A percentile compares a stretch with the other conserved stretches of the same genome.
phyloP scores from a whole-genome alignment of 768 basidiomycete species.

The Suillus hirtellus region DNA sequence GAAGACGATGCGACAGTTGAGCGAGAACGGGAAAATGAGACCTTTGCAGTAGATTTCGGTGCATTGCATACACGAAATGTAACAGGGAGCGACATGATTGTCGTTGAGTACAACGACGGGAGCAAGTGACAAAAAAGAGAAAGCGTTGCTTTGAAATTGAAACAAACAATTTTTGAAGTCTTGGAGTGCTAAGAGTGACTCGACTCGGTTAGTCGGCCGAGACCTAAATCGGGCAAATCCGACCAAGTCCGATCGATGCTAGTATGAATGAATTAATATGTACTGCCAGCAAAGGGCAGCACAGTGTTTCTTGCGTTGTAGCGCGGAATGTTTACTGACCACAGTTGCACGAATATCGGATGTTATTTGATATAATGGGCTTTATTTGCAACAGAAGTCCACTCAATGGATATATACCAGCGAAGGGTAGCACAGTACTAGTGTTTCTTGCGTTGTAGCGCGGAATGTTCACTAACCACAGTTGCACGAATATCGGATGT shows the following conservation, averaged over 20 bases:
- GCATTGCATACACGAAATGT: conserved; percentile 45
- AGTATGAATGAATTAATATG: too few relatives aligned
- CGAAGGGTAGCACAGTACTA: too few relatives aligned
- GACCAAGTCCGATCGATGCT: conserved; percentile 10
- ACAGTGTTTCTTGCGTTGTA: too few relatives aligned
- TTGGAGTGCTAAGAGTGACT: conserved; percentile 20
- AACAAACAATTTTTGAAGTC: conserved; percentile 7
- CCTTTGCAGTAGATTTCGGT: conserved; percentile 32
- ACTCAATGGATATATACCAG: too few relatives aligned
- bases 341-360: too few relatives aligned
- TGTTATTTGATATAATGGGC: too few relatives aligned
- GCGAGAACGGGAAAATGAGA: conserved; percentile 45
- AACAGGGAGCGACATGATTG: conserved; percentile 44
- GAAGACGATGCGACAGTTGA: conserved; percentile 53
- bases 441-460: too few relatives aligned
- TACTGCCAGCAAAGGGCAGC: too few relatives aligned
- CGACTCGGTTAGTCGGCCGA: conserved; percentile 26
- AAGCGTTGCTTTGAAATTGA: conserved; percentile 1
- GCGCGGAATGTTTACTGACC: too few relatives aligned
- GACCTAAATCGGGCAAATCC: conserved; percentile 19
- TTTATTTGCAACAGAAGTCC: too few relatives aligned
- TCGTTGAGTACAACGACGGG: conserved; percentile 17
- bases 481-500: too few relatives aligned
- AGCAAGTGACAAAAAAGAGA: conserved; percentile 9
- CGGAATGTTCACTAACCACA: too few relatives aligned